A percentile compares a stretch with the other conserved stretches of the same genome.
Evolutionary conservation across 345 rosid genomes (phyloP).

Genomic region (Hibiscus mutabilis): DNA sequence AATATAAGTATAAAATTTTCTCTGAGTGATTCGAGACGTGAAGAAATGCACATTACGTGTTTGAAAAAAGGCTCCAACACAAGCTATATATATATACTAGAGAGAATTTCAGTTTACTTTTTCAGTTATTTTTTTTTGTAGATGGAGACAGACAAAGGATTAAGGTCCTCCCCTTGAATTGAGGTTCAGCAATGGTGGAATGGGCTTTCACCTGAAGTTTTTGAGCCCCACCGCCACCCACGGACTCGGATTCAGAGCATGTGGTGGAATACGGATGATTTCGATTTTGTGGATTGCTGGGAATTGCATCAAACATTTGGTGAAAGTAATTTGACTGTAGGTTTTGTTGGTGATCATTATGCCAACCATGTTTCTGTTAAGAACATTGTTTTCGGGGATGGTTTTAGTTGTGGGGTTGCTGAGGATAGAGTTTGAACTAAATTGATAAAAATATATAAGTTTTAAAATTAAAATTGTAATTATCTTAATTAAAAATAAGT

Average conservation of each 20-base stretch:
- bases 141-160: background rate
- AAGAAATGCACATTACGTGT: slow-evolving; percentile 14
- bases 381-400: slow-evolving; percentile 78
- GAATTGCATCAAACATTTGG: slow-evolving; percentile 26
- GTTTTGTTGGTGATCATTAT: slow-evolving; percentile 32
- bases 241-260: too few relatives aligned
- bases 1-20: too few relatives aligned
- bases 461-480: too few relatives aligned
- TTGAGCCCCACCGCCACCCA: background rate
- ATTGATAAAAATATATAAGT: too few relatives aligned
- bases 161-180: background rate
- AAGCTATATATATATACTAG: background rate
- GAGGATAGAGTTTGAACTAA: slow-evolving; percentile 52
- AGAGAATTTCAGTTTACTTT: background rate
- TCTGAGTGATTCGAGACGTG: slow-evolving; percentile 11
- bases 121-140: background rate
- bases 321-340: background rate
- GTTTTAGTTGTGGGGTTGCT: slow-evolving; percentile 78
- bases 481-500: too few relatives aligned
- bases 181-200: background rate
- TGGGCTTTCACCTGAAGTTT: background rate
- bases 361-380: slow-evolving; percentile 44
- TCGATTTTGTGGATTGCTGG: slow-evolving; percentile 57
- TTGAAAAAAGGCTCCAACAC: background rate
- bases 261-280: slow-evolving; percentile 25